phyloP scores from a whole-genome alignment of 2,329 filamentous ascomycete genomes.

The Aspergillus sp. region DNA sequence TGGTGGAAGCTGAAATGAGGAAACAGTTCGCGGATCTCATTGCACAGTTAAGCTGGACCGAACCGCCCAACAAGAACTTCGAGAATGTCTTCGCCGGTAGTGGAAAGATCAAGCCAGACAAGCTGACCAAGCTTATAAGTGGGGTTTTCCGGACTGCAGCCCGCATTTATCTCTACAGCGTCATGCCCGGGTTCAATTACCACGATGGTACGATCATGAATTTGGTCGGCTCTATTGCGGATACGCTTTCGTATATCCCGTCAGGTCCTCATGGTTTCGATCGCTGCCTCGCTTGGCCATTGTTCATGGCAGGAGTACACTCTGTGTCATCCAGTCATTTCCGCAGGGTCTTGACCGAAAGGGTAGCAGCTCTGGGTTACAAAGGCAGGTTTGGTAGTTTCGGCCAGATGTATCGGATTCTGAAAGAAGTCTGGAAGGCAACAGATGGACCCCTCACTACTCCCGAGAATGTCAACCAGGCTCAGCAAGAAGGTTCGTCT shows the following conservation, averaged over 20 bases:
- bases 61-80: constrained; percentile 62
- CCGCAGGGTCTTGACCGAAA: constrained; percentile 74
- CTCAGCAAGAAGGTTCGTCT: no score
- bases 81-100: not conserved
- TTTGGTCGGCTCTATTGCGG: constrained; percentile 69
- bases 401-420: constrained; percentile 74
- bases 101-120: constrained; percentile 66
- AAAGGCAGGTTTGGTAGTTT: constrained; percentile 77
- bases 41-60: constrained; percentile 76
- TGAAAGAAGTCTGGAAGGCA: constrained; percentile 77
- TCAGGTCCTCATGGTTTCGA: constrained; percentile 80
- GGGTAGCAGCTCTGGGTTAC: constrained; percentile 74
- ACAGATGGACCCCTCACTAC: constrained; percentile 53
- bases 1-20: constrained; percentile 66
- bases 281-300: constrained; percentile 87
- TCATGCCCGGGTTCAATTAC: constrained; percentile 83
- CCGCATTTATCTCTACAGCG: constrained; percentile 89
- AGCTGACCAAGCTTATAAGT: constrained; percentile 84
- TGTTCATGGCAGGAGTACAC: constrained; percentile 80
- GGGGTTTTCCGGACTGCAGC: constrained; percentile 86
- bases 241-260: constrained; percentile 77
- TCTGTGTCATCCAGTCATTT: constrained; percentile 73
- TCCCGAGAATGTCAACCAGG: no score
- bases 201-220: constrained; percentile 70
- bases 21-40: constrained; percentile 84